Base-by-base conservation (phyloP, 148 eudicot species). In the Nyssa sinensis region DNA sequence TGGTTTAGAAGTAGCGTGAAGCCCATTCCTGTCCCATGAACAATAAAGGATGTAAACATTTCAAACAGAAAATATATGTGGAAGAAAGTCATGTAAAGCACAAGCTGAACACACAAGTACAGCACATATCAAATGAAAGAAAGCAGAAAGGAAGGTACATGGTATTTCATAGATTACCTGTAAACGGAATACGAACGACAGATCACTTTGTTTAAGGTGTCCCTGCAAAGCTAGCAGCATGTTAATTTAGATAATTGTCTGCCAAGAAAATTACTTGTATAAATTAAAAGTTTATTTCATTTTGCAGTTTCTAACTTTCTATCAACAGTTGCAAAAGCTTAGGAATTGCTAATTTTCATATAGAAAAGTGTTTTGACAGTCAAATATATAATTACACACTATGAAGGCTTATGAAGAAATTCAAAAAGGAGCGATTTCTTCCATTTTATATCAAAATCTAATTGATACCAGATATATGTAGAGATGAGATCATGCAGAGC, bases 101-200 rank as follows among this genome's bases (percentile, higher is more conserved):
- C 16, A 66, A 39, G 53, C 21, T 64, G 27, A 34, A 64, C 12
- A 21, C n/a, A 31, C 7, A 2, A 37, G 51, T 53, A 66, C 51
- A n/a, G 66, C 53, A 66, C 19, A 32, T 25, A 13, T 47, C 19
- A 66, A 14, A 44, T 66, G 55, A 19, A 66, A 66, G 29, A n/a
- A 35, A 44, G 31, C 37, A 39, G 53, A 66, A 35, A 63, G 30
- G 16, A 37, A 39, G 30, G 37, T 35, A 37, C 49, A 60, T 27
- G 44, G 32, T 1, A 33, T 32, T 65, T 19, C 34, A 39, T 49
- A 51, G 62, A 71, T 63, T 71, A 77, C 80, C 80, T 77, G 80
- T 53, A 77, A 64, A 39, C 80, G 75, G 49, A 77, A 77, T 55
- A 77, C 80, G 14, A 77, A 77, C n/a, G 80, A 77, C 80, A 70